Conservation (phyloP, 441 rosid genomes). For the Melastoma candidum region DNA sequence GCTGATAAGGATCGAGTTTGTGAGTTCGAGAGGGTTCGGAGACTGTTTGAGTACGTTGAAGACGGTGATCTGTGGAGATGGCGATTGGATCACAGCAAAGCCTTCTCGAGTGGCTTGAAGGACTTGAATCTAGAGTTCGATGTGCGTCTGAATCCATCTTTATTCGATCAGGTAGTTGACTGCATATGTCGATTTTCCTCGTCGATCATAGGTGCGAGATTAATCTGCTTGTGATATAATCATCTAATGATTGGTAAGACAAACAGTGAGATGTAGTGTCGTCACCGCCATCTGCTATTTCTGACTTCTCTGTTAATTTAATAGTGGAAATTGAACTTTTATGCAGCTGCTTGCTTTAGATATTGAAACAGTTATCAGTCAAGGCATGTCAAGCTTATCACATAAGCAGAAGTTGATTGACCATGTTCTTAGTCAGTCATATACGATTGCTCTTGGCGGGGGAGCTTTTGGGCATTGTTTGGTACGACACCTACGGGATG, state of each 20-base stretch:
- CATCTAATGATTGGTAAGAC: too few relatives aligned
- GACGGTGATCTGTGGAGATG: conserved; percentile 73
- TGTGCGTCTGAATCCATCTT: conserved; percentile 30
- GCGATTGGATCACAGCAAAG: conserved; percentile 49
- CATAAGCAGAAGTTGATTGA: conserved; percentile 40
- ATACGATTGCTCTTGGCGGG: conserved; percentile 49
- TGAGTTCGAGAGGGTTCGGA: conserved; percentile 33
- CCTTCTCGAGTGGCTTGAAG: conserved; percentile 56
- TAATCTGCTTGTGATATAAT: too few relatives aligned
- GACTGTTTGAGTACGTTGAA: conserved; percentile 51
- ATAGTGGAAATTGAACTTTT: not conserved
- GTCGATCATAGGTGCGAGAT: too few relatives aligned
- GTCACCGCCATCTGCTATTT: not conserved
- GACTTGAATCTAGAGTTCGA: conserved; percentile 41
- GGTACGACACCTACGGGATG: not conserved
- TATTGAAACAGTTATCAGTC: conserved; percentile 33
- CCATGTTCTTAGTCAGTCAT: conserved; percentile 32
- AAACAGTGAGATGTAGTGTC: too few relatives aligned
- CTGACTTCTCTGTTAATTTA: not conserved
- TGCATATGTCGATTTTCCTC: too few relatives aligned
- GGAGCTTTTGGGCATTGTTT: conserved; percentile 54
- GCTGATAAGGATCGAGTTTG: not conserved
- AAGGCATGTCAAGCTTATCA: conserved; percentile 40
- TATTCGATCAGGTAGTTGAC: conserved; percentile 42
- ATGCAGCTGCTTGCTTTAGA: conserved; percentile 48